Conservation (phyloP, 208 protist genomes). For the Herpetomonas samuelpessoai region DNA sequence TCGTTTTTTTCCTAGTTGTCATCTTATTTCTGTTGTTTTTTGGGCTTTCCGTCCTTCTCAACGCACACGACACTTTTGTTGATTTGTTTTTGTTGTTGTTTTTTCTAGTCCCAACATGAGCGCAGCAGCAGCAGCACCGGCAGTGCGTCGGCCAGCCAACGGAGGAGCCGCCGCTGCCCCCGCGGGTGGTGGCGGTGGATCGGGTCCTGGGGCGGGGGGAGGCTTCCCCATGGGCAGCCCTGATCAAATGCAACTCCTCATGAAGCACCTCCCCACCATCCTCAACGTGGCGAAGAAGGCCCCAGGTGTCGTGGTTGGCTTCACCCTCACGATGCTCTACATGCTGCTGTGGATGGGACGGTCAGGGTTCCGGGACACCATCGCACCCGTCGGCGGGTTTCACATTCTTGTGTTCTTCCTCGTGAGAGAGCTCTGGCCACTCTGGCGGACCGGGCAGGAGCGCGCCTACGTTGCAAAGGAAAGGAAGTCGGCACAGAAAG, state of each 20-base stretch:
- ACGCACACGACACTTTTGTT: too few species aligned
- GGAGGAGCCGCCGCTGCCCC: background rate
- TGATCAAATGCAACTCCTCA: slow-evolving; percentile 24
- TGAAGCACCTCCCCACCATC: slow-evolving; percentile 56
- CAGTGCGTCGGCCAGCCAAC: background rate
- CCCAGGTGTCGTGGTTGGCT: slow-evolving; percentile 52
- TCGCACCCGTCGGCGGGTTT: slow-evolving; percentile 65
- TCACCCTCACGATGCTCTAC: slow-evolving; percentile 41
- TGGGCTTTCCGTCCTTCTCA: too few species aligned
- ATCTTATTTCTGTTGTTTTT: too few species aligned
- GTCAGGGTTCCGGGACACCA: slow-evolving; percentile 26
- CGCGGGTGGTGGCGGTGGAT: background rate
- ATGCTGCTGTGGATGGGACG: slow-evolving; percentile 39
- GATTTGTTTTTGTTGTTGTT: too few species aligned
- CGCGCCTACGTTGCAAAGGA: slow-evolving; percentile 8
- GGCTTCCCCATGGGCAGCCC: background rate
- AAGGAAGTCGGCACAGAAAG: slow-evolving; percentile 21
- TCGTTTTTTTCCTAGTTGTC: too few species aligned
- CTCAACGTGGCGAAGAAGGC: slow-evolving; percentile 29
- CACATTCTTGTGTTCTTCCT: slow-evolving; percentile 58
- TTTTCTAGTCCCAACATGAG: too few species aligned
- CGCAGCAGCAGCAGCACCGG: too few species aligned
- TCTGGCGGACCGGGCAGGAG: slow-evolving; percentile 27
- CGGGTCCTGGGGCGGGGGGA: too few species aligned
- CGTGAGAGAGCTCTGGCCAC: slow-evolving; percentile 45